These are phyloP conservation scores for Colletotrichum liriopes DNA, from an alignment of 2,329 filamentous ascomycete genomes.

Conservation along the genomic window DNA sequence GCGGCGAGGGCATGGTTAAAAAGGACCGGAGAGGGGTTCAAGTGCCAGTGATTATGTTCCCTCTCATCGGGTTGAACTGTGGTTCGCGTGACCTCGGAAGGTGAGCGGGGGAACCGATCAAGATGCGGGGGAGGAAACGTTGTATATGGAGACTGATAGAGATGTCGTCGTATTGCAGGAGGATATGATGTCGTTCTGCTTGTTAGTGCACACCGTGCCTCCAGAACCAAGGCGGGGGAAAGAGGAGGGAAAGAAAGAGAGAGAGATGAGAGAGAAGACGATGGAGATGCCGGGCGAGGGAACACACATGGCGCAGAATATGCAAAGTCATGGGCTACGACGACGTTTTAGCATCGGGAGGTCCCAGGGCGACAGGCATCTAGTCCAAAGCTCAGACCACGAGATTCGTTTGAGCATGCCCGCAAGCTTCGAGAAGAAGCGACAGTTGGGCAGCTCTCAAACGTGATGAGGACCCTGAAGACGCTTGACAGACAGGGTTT, in stretches of 20 bases:
- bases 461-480: conserved; percentile 14
- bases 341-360: conserved; percentile 24
- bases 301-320: neutral
- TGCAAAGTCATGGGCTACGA: conserved; percentile 12
- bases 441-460: neutral
- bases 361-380: neutral
- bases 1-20: conserved; percentile 31
- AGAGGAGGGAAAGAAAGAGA: neutral
- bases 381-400: conserved; percentile 29
- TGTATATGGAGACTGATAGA: conserved; percentile 10
- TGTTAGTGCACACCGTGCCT: conserved; percentile 14
- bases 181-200: conserved; percentile 29
- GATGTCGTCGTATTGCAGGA: conserved; percentile 33
- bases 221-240: conserved; percentile 4
- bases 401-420: conserved; percentile 8
- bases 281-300: neutral
- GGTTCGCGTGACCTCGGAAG: conserved; percentile 31
- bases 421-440: neutral
- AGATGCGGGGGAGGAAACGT: conserved; percentile 34
- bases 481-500: conserved; percentile 27
- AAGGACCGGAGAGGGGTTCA: neutral
- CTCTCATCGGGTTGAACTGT: conserved; percentile 15
- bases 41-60: conserved; percentile 21
- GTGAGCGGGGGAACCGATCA: conserved; percentile 22
- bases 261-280: conserved; percentile 2